These are phyloP conservation scores for Eucalyptus erythrocorys DNA, from an alignment of 345 rosid genomes.

Conservation along the genomic window DNA sequence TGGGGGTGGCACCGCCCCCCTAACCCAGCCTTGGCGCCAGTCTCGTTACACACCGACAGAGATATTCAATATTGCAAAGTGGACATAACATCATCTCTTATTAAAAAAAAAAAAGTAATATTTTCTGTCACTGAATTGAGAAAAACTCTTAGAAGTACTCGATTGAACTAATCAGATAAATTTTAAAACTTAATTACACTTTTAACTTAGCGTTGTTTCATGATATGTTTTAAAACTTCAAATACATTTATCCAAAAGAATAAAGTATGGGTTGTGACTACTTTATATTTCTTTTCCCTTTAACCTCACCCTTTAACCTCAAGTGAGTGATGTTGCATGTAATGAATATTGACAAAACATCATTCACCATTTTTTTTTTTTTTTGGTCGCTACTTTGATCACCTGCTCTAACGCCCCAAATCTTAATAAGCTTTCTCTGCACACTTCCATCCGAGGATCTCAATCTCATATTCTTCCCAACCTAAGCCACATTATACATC, in stretches of 20 bases:
- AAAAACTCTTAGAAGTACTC: fast-evolving
- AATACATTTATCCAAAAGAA: neutral
- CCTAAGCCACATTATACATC: neutral
- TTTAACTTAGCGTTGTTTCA: fast-evolving
- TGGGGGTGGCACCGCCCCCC: neutral
- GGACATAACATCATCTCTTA: neutral
- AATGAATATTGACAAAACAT: neutral
- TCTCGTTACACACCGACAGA: neutral
- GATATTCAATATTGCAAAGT: neutral
- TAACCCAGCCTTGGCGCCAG: neutral
- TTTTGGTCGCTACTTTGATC: neutral
- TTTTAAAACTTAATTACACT: fast-evolving
- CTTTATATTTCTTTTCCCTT: neutral
- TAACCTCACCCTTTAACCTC: neutral
- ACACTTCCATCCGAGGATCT: neutral
- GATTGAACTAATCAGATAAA: fast-evolving
- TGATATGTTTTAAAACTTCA: too few species aligned
- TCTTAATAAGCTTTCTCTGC: neutral
- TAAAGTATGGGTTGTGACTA: neutral
- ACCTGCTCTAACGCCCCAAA: neutral
- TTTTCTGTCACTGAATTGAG: too few species aligned
- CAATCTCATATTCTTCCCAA: neutral
- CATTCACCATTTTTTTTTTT: neutral
- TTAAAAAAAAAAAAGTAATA: too few species aligned
- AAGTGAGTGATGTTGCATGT: neutral